Evolutionary conservation across 768 basidiomycete genomes (phyloP).

Genomic region (Asterophora parasitica): DNA sequence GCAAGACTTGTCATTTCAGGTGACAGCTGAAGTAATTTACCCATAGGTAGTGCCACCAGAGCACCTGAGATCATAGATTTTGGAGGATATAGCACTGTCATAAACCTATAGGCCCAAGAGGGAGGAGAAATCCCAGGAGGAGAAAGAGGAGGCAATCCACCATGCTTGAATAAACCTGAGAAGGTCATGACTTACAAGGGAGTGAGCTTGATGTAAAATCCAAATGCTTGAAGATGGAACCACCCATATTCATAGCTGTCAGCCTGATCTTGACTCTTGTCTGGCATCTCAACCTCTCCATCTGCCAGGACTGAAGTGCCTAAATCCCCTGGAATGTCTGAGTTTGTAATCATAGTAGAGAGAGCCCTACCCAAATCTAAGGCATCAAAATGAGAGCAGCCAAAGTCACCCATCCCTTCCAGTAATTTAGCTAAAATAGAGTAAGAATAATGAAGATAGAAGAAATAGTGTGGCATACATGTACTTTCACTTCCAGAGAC

Average conservation of each 20-base stretch:
- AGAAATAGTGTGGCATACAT: background rate
- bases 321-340: background rate
- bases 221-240: conserved; percentile 14
- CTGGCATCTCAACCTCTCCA: no score
- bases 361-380: conserved; percentile 8
- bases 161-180: conserved; percentile 12
- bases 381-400: conserved; percentile 8
- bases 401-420: conserved; percentile 10
- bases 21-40: background rate
- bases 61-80: conserved; percentile 11
- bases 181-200: conserved; percentile 4
- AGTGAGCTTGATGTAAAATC: conserved; percentile 8
- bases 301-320: no score
- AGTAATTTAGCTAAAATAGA: conserved; percentile 4
- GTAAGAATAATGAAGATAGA: no score
- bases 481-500: background rate
- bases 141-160: conserved; percentile 13
- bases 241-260: conserved; percentile 10
- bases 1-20: conserved; percentile 9
- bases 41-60: background rate
- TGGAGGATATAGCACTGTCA: conserved; percentile 12
- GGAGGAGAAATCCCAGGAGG: background rate
- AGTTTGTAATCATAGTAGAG: conserved; percentile 7
- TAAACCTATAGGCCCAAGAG: conserved; percentile 6
- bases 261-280: background rate